These are phyloP conservation scores for Oenanthe javanica DNA, from an alignment of 140 eudicot species.

Conservation along the genomic window DNA sequence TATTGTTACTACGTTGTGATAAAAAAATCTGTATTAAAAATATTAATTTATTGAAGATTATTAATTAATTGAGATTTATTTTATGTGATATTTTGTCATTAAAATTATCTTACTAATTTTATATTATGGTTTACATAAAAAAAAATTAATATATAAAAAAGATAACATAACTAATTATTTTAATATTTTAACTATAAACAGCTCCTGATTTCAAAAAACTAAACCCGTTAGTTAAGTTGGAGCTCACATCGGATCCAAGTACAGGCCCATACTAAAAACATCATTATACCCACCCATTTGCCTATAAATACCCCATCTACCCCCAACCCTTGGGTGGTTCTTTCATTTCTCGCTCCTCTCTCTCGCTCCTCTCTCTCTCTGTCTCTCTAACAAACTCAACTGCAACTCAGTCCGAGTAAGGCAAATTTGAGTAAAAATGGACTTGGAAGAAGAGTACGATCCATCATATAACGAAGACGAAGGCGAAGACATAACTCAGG, in stretches of 20 bases:
- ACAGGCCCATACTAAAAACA: neutral
- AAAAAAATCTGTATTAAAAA: too few species aligned
- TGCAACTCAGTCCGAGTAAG: neutral
- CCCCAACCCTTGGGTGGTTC: neutral
- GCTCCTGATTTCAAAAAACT: neutral
- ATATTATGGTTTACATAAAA: too few species aligned
- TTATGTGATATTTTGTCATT: too few species aligned
- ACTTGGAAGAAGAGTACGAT: conserved; percentile 54
- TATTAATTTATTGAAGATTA: too few species aligned
- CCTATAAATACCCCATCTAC: neutral
- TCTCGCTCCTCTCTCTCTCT: conserved; percentile 18
- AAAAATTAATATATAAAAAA: too few species aligned
- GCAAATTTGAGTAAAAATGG: conserved; percentile 24
- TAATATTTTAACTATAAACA: neutral
- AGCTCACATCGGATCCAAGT: neutral
- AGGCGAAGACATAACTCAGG: conserved; percentile 83
- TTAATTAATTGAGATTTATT: too few species aligned
- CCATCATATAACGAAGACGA: conserved; percentile 32
- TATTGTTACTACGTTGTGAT: too few species aligned
- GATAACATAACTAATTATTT: too few species aligned
- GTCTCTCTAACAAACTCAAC: neutral
- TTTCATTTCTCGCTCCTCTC: neutral
- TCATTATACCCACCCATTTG: neutral
- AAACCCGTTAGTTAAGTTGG: neutral
- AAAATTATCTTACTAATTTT: too few species aligned